Conservation (phyloP, 768 basidiomycete species). For the Candolleomyces eurysporus region DNA sequence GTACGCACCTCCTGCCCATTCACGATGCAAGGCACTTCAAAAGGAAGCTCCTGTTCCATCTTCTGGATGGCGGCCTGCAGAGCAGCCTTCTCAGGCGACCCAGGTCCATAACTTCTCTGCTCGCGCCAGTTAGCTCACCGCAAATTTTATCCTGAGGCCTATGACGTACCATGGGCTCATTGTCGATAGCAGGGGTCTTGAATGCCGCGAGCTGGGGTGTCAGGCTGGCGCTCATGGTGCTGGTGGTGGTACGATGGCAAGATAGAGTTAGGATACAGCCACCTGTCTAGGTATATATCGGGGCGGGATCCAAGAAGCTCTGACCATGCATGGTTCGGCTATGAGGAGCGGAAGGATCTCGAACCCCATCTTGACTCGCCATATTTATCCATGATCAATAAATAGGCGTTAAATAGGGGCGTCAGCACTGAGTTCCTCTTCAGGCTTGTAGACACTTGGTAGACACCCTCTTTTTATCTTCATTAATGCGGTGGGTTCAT, state of each 20-base stretch:
- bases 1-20: constrained; percentile 74
- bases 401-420: neutral
- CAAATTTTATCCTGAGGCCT: neutral
- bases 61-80: constrained; percentile 71
- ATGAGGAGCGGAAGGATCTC: neutral
- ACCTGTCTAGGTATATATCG: neutral
- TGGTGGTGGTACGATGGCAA: neutral
- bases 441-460: no score
- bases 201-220: constrained; percentile 77
- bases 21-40: constrained; percentile 91
- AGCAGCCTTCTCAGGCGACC: constrained; percentile 71
- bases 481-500: no score
- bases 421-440: no score
- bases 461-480: no score
- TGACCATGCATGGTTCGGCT: no score
- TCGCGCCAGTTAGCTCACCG: neutral
- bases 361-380: neutral
- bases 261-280: neutral
- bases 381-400: no score
- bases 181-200: constrained; percentile 81
- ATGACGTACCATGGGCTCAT: constrained; percentile 86
- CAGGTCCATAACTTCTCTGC: constrained; percentile 75
- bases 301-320: neutral
- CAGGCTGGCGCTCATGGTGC: constrained; percentile 14
- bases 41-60: constrained; percentile 83